Evolutionary conservation across 1,139 yeast genomes (phyloP), one percentile per base, ranked within the genome.

Genomic region (Lodderomyces theae): DNA sequence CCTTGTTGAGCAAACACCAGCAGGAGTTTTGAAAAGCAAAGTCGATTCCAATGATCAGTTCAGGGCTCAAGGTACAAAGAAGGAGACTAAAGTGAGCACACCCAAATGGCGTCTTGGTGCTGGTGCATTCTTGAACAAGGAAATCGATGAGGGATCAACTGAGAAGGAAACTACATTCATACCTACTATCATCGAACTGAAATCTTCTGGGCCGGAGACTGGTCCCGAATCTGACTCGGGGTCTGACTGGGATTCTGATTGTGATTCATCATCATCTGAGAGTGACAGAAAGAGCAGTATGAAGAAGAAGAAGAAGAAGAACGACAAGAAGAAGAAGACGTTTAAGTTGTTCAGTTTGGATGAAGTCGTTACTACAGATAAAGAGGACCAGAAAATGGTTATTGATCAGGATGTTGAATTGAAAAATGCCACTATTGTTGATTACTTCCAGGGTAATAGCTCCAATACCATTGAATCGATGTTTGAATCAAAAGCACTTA

Each of bases 21-120:
- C 13, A 15, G 18, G 18, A n/a, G 15, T 11, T 6, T 28, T 28
- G 18, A 15, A n/a, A 15, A 10, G 29, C 12, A 25, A 4, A n/a
- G 13, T 11, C 10, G 18, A 15, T 15, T 4, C 31, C 10, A 15
- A 15, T 28, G 18, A 28, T 7, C 18, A 28, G 18, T 28, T 28
- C 12, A 17, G 15, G 17, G 45, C 42, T 4, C 46, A 45, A 39
- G 48, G 46, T 13, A 16, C 32, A 26, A 35, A 35, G 25, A 19
- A 32, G 25, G 35, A 21, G 26, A 23, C 10, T 8, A 32, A 32
- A 22, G 24, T 31, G 28, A 9, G 31, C 6, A 24, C 13, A 5
- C 49, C 49, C 1, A 46, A 40, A 30, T 46, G 47, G 46, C 48
- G 43, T 34, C 25, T 49, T 34, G 52, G 52, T 21, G 51, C 51